Conservation (phyloP, 2,329 filamentous ascomycete species). For the Pestalotiopsis sp. region DNA sequence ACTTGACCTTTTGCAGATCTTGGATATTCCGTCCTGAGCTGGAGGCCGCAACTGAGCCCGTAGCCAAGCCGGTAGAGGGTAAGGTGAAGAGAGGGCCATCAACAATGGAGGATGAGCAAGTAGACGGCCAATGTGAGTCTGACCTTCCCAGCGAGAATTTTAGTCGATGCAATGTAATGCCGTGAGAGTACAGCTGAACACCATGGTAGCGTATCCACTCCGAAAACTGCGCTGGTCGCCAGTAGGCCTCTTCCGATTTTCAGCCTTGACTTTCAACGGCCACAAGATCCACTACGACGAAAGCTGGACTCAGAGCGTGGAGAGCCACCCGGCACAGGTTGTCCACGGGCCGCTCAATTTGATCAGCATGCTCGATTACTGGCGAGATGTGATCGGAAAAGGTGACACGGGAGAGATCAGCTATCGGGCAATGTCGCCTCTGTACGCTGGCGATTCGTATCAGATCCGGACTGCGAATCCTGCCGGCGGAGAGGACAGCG, state of each 20-base stretch:
- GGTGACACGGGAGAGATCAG: constrained; percentile 45
- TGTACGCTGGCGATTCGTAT: constrained; percentile 71
- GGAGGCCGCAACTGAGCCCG: constrained; percentile 17
- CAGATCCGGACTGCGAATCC: constrained; percentile 53
- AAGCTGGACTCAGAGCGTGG: constrained; percentile 63
- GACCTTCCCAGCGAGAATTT: not conserved
- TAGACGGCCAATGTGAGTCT: constrained; percentile 19
- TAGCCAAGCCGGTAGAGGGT: constrained; percentile 21
- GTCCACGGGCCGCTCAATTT: constrained; percentile 83
- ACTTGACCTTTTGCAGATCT: constrained; percentile 24
- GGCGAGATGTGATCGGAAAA: constrained; percentile 51
- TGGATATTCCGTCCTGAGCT: constrained; percentile 49
- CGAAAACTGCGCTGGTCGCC: constrained; percentile 47
- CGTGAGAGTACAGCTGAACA: not conserved
- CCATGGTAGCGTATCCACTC: constrained; percentile 21
- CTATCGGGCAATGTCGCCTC: constrained; percentile 70
- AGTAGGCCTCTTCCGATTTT: constrained; percentile 74
- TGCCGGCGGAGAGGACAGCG: constrained; percentile 33
- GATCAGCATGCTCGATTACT: constrained; percentile 72
- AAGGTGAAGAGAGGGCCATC: constrained; percentile 26
- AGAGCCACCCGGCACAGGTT: constrained; percentile 71
- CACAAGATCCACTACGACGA: constrained; percentile 84
- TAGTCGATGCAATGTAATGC: not conserved
- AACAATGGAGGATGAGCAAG: constrained; percentile 24
- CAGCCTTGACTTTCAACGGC: constrained; percentile 82